phyloP scores from a whole-genome alignment of 352 stramenopile species.

The Pythium rishiriense region DNA sequence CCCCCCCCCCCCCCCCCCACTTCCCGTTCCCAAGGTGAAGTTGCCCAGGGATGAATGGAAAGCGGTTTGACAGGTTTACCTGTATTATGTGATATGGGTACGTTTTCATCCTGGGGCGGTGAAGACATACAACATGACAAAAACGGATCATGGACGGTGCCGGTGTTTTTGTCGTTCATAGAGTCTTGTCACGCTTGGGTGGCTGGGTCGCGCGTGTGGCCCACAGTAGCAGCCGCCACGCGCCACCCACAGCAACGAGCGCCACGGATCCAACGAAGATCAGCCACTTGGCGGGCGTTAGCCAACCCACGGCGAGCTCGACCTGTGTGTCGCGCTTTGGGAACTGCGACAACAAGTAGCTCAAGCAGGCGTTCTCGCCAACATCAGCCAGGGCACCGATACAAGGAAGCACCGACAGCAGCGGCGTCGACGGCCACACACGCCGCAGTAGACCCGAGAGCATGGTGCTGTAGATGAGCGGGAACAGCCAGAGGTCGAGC shows the following conservation, averaged over 20 bases:
- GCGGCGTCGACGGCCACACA: constrained; percentile 14
- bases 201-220: not conserved
- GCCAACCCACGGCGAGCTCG: constrained; percentile 34
- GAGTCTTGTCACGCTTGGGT: constrained; percentile 1
- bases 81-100: too few relatives aligned
- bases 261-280: constrained; percentile 10
- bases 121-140: too few relatives aligned
- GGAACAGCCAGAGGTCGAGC: constrained; percentile 34
- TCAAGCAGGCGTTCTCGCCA: constrained; percentile 44
- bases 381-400: constrained; percentile 38
- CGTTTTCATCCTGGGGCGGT: too few relatives aligned
- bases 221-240: not conserved
- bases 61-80: too few relatives aligned
- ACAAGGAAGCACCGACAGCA: constrained; percentile 27
- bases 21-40: too few relatives aligned
- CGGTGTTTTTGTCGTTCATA: not conserved
- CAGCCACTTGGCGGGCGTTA: constrained; percentile 44
- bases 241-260: constrained; percentile 3
- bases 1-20: too few relatives aligned
- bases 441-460: constrained; percentile 20
- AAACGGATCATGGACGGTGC: too few relatives aligned
- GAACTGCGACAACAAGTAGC: constrained; percentile 43
- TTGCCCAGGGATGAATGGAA: too few relatives aligned
- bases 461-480: constrained; percentile 27
- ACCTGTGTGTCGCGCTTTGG: constrained; percentile 28